These are phyloP conservation scores for Fraxinus greggii DNA, from an alignment of 305 asterid species.

Conservation along the genomic window DNA sequence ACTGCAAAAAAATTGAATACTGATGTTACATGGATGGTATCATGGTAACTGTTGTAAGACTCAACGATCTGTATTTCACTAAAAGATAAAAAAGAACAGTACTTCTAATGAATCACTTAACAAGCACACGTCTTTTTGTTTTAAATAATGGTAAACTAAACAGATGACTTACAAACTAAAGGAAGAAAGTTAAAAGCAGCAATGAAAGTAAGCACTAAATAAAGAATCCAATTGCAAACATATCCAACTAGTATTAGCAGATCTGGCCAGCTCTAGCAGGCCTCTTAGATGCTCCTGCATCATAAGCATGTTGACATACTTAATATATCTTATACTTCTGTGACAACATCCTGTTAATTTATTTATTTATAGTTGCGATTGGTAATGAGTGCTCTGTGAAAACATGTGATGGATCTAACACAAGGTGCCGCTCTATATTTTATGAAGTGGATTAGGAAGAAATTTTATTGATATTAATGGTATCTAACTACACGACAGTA, in stretches of 20 bases:
- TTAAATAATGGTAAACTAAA: background rate
- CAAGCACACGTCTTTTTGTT: background rate
- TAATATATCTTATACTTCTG: background rate
- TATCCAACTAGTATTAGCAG: background rate
- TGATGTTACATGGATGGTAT: background rate
- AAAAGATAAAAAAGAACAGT: background rate
- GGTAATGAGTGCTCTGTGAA: background rate
- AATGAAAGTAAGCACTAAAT: background rate
- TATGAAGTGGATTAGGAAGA: background rate
- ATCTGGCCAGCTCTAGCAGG: background rate
- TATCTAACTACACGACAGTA: background rate
- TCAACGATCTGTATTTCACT: background rate
- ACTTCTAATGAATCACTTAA: background rate
- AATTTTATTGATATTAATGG: background rate
- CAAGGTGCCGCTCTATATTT: background rate
- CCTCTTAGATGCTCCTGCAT: background rate
- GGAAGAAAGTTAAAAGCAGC: background rate
- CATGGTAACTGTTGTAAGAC: background rate
- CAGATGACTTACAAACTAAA: background rate
- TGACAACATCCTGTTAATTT: background rate
- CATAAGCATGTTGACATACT: background rate
- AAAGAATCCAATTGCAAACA: background rate
- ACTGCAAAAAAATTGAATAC: background rate
- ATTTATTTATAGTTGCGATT: background rate
- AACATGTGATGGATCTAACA: background rate